phyloP scores from a whole-genome alignment of 306 rosid species.

The Lathyrus oleraceus region DNA sequence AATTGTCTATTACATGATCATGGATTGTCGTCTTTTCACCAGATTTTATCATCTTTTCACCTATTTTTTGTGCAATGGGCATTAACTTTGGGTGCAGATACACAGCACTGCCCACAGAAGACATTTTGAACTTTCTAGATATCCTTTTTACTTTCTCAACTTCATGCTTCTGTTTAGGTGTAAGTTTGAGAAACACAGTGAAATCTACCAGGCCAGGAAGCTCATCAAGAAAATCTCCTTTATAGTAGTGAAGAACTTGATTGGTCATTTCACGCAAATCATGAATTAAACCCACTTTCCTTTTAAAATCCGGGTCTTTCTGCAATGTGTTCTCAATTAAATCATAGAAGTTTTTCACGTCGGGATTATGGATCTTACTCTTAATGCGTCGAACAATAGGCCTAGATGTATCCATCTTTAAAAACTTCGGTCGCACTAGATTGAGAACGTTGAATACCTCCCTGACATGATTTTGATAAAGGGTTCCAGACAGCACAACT shows the following conservation, averaged over 20 bases:
- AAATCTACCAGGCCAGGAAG: slow-evolving; percentile 92
- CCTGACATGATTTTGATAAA: slow-evolving; percentile 85
- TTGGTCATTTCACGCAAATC: slow-evolving; percentile 95
- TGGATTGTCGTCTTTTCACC: slow-evolving; percentile 41
- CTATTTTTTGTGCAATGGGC: slow-evolving; percentile 51
- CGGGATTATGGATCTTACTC: slow-evolving; percentile 64
- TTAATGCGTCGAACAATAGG: slow-evolving; percentile 72
- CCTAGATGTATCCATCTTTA: slow-evolving; percentile 58
- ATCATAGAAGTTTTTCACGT: slow-evolving; percentile 60
- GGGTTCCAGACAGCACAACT: slow-evolving; percentile 90
- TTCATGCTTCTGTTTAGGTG: slow-evolving; percentile 62
- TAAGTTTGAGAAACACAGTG: slow-evolving; percentile 69
- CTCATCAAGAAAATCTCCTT: slow-evolving; percentile 96
- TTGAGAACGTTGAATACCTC: slow-evolving; percentile 87
- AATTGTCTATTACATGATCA: slow-evolving; percentile 60
- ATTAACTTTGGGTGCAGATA: slow-evolving; percentile 78
- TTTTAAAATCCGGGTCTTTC: slow-evolving; percentile 74
- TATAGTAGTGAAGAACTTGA: slow-evolving; percentile 81
- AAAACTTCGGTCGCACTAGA: slow-evolving; percentile 84
- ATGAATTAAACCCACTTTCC: slow-evolving; percentile 75
- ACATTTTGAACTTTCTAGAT: slow-evolving; percentile 64
- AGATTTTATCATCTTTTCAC: slow-evolving; percentile 40
- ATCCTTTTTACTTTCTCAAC: slow-evolving; percentile 47
- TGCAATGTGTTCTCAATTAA: slow-evolving; percentile 79
- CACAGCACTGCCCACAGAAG: slow-evolving; percentile 76